These are phyloP conservation scores for Retiboletus flavoniger DNA, from an alignment of 1,284 basidiomycete genomes.

Conservation along the genomic window DNA sequence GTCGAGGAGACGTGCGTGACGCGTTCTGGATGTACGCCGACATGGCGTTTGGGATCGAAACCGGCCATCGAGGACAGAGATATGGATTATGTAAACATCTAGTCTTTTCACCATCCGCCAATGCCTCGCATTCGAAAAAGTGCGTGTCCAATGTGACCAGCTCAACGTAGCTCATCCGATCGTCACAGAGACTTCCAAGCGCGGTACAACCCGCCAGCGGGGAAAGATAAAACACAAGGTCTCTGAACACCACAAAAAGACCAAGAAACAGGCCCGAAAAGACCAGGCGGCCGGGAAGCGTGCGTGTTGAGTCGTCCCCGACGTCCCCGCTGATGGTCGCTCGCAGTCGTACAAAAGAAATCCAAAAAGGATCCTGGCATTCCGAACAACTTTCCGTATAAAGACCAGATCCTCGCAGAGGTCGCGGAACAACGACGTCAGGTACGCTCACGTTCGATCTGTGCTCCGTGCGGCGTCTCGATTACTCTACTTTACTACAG, in stretches of 20 bases:
- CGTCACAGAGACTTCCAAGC: constrained; percentile 77
- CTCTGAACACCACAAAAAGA: constrained; percentile 77
- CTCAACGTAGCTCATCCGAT: not conserved
- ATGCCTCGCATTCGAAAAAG: constrained; percentile 79
- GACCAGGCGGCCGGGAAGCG: constrained; percentile 86
- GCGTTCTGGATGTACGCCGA: constrained; percentile 67
- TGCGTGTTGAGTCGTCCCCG: constrained; percentile 43
- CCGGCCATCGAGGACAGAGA: constrained; percentile 14
- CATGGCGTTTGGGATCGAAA: constrained; percentile 45
- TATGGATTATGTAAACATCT: constrained; percentile 25
- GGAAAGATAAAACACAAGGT: constrained; percentile 80
- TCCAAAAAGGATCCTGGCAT: constrained; percentile 83
- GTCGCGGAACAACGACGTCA: constrained; percentile 75
- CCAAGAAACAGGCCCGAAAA: constrained; percentile 77
- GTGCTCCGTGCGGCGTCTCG: not conserved
- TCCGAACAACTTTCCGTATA: constrained; percentile 96
- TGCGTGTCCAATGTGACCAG: constrained; percentile 33
- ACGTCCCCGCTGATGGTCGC: constrained; percentile 1
- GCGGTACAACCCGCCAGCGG: constrained; percentile 71
- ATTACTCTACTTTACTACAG: constrained; percentile 26
- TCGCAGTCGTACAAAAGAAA: constrained; percentile 49
- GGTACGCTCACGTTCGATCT: constrained; percentile 39
- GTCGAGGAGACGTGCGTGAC: constrained; percentile 75
- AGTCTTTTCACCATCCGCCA: not conserved
- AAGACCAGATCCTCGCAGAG: constrained; percentile 94